Evolutionary conservation across 257 asterid genomes (phyloP), one percentile per base, ranked within the genome.

Genomic region (Paulownia fortunei): DNA sequence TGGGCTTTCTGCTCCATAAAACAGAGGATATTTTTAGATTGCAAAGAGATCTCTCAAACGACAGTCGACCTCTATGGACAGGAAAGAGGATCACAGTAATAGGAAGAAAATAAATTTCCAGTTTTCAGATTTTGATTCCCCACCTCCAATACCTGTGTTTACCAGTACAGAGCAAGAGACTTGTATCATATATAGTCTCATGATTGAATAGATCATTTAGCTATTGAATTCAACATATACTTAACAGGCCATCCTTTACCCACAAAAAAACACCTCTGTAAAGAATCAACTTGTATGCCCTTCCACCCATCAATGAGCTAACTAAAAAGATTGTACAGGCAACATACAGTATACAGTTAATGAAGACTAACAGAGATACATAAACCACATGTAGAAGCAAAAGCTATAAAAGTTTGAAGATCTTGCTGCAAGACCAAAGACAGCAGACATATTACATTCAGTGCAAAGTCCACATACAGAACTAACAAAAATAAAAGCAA

Each of bases 381-480:
- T 63, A 44, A 8, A 37, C 62, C 13, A 69, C 36, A 69, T 56
- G 62, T 32, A 27, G 23, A 42, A 36, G 18, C 37, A 23, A 26
- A 5, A 23, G 27, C 15, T 30, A 66, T 2, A 56, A 26, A 63
- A 47, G 58, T 51, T 37, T 42, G n/a, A 52, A 79, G 11, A 72
- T 79, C 69, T 19, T 60, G 19, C 63, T 6, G 34, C 77, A 21
- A 75, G 55, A 74, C 66, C 52, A 58, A 80, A 71, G 46, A 46
- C 66, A 54, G 42, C 49, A 32, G 26, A 67, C 61, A 47, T 21
- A 59, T 6, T 65, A 68, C 71, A 76, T 66, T 69, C 21, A 47
- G n/a, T 47, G 81, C 64, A 36, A 64, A 54, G 70, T 71, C 62
- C 39, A 21, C 76, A 62, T 8, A 76, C 61, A 55, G 19, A 54